Evolutionary conservation across 108 stramenopile species (phyloP), one percentile per base, ranked within the genome.

Genomic region (Stephanodiscus minutulus): DNA sequence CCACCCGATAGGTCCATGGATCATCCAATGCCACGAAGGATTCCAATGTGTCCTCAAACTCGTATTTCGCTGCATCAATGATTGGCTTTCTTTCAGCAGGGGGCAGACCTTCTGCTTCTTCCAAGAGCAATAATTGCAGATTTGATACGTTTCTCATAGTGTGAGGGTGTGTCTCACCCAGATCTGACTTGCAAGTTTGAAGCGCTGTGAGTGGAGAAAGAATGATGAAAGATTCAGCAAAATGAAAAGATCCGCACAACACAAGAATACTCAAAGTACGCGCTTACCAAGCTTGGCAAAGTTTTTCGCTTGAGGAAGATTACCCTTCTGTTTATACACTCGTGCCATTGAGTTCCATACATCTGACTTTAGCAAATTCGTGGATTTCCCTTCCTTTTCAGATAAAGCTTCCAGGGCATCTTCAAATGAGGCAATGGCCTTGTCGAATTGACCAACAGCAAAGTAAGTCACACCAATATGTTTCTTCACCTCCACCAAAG

Each of bases 21-120:
- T 79, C 70, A 29, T 79, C 65, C 31, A 79, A 57, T 39, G 50
- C 41, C 25, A 66, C 53, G 46, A 79, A 79, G 29, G 64, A 56
- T 59, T 72, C 70, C 15, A 79, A 33, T 5, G 77, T 37, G 31
- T 72, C 70, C 61, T 79, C 77, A 62, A 79, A 61, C 52, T 79
- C 77, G 52, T 48, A 79, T 60, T 79, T 79, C 43, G 77, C 77
- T 49, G 70, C 77, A 61, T 79, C 77, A 28, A 79, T 79, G 39
- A 72, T 62, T n/a, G 65, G n/a, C 25, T 79, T 79, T 7, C 70
- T 33, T 70, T 79, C 47, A 25, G 25, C 24, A 48, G 66, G 61
- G 18, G 54, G 50, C 22, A 79, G 60, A 9, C 41, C 31, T 67
- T 79, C 77, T 47, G 77, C 70, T 79, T 72, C 77, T 35, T 79